Base-by-base conservation (phyloP, 2,329 filamentous ascomycete species). In the Cladosporium cucumerinum region DNA sequence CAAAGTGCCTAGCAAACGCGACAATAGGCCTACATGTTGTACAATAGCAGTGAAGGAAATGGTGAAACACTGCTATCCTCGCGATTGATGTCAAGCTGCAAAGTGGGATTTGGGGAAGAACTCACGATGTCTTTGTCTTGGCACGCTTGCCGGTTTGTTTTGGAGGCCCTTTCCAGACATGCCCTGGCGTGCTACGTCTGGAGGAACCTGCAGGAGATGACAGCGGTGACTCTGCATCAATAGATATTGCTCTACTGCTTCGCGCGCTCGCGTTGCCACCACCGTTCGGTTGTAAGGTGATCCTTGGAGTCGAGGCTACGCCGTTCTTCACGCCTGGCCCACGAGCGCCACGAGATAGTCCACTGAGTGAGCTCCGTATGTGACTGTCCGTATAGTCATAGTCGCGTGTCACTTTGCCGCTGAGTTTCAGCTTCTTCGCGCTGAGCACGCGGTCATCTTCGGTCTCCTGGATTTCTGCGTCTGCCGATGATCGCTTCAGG, bases 61-160 rank as follows among this genome's bases (percentile, higher is more conserved):
- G 43, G 43, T 28, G 54, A 52, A 30, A 43, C 54, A 46, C 46
- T 58, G 61, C 61, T 51, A 58, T 57, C 58, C 26, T 66, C 49
- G 66, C 30, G 46, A 39, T 60, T 46, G 54, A 48, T 49, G 57
- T 52, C 57, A 62, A 49, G 62, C 46, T 59, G 21, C 57, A 46
- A 30, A 65, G 62, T 59, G 39, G 57, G 61, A 65, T 62, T 28
- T 43, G 61, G 55, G 49, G 64, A 54, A 26, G 36, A 59, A 77
- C 76, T 74, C 72, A 78, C 76, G 76, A 78, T 64, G 72, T 73
- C 69, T 78, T 78, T 18, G 75, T 77, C 69, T 77, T 77, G 54
- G 76, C 76, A 61, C 71, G 71, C 70, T 77, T 76, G 36, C 67
- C 70, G 21, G 65, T 64, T 39, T 67, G 64, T 63, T 71, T 73